These are phyloP conservation scores for Ustilago vetiveriae DNA, from an alignment of 1,284 basidiomycete species.

Conservation along the genomic window DNA sequence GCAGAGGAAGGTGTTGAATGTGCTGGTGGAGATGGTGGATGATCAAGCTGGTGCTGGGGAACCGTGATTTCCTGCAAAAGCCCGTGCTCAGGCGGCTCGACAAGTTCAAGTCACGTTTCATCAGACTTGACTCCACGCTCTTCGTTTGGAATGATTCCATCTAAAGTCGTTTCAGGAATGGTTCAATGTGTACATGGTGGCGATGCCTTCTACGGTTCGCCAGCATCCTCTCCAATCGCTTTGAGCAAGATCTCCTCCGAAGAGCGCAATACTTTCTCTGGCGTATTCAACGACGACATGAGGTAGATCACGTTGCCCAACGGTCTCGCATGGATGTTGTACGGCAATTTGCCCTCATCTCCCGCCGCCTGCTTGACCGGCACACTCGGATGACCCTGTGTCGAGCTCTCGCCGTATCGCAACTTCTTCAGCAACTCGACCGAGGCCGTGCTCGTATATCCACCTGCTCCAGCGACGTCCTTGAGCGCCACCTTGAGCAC, in stretches of 20 bases:
- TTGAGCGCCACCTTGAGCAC: constrained; percentile 83
- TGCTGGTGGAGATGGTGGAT: constrained; percentile 37
- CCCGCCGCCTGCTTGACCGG: constrained; percentile 8
- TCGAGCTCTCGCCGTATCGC: constrained; percentile 14
- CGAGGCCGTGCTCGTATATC: constrained; percentile 55
- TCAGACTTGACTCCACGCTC: too few species aligned
- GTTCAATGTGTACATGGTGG: too few species aligned
- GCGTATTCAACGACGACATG: constrained; percentile 88
- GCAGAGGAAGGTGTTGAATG: constrained; percentile 22
- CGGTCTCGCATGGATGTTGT: constrained; percentile 85
- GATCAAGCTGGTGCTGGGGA: background rate
- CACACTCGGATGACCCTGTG: constrained; percentile 36
- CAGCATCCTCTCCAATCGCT: constrained; percentile 13
- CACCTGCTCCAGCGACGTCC: constrained; percentile 72
- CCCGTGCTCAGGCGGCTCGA: too few species aligned
- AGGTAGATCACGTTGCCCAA: constrained; percentile 93
- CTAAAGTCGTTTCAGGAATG: too few species aligned
- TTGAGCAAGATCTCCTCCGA: constrained; percentile 47
- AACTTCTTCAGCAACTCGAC: constrained; percentile 44
- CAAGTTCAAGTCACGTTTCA: too few species aligned
- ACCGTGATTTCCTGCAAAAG: background rate
- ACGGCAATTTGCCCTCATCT: constrained; percentile 67
- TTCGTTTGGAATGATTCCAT: too few species aligned
- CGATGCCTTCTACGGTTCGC: too few species aligned
- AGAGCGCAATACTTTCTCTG: constrained; percentile 50